Percentiles rank a stretch among this genome's conserved stretches.
Conservation (phyloP, 371 early-diverging fungal species). For the Lichtheimia hyalospora region DNA sequence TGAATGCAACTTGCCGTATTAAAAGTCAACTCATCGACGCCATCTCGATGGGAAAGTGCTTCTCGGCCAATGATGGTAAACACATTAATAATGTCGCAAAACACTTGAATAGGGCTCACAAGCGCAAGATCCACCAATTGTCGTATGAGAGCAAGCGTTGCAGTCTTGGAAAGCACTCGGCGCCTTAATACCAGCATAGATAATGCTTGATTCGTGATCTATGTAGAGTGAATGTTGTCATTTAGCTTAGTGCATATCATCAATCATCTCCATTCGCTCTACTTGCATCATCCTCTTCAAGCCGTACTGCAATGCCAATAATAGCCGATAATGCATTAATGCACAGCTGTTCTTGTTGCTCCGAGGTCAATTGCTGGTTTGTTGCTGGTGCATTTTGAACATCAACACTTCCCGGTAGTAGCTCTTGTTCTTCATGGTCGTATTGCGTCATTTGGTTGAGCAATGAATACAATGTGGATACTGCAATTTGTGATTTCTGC, state of each 20-base stretch:
- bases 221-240: neutral
- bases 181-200: constrained; percentile 61
- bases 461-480: constrained; percentile 57
- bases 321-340: constrained; percentile 38
- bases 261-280: neutral
- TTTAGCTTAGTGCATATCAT: neutral
- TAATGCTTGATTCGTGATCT: constrained; percentile 60
- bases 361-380: neutral
- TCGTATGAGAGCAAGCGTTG: constrained; percentile 50
- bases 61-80: constrained; percentile 49
- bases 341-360: constrained; percentile 27
- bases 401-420: neutral
- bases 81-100: constrained; percentile 55
- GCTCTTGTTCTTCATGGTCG: constrained; percentile 13
- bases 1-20: constrained; percentile 43
- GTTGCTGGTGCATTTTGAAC: neutral
- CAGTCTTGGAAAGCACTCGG: constrained; percentile 41
- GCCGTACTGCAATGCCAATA: constrained; percentile 58
- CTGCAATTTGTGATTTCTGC: constrained; percentile 45
- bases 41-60: constrained; percentile 24
- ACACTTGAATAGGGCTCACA: constrained; percentile 47
- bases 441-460: constrained; percentile 54
- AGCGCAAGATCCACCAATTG: constrained; percentile 62
- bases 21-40: constrained; percentile 40
- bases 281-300: constrained; percentile 59